Conservation (phyloP, 805 yeast species). For the Kregervanrija fluxuum region DNA sequence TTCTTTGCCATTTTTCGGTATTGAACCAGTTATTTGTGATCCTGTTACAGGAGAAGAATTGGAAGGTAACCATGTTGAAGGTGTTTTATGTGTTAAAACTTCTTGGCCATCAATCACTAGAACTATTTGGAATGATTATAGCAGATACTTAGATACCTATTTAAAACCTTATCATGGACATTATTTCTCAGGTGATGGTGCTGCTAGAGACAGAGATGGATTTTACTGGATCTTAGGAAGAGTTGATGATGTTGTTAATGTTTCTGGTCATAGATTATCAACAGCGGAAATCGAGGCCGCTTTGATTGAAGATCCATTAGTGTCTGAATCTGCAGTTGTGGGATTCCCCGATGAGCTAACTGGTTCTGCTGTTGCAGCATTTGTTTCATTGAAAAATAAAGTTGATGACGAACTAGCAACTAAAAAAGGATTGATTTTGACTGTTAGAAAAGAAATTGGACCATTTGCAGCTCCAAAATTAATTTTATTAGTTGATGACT, state of each 20-base stretch:
- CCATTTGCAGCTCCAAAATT: constrained; percentile 83
- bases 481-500: constrained; percentile 64
- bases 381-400: constrained; percentile 58
- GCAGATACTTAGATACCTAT: constrained; percentile 73
- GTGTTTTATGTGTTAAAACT: constrained; percentile 64
- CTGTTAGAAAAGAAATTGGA: constrained; percentile 74
- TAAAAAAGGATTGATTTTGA: constrained; percentile 57
- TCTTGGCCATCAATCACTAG: constrained; percentile 88
- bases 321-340: constrained; percentile 77
- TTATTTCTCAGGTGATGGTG: constrained; percentile 88
- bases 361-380: constrained; percentile 82
- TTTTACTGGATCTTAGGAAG: constrained; percentile 82
- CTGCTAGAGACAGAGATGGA: constrained; percentile 79
- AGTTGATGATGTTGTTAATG: constrained; percentile 85
- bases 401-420: constrained; percentile 42
- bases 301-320: constrained; percentile 59
- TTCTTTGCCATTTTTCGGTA: constrained; percentile 78
- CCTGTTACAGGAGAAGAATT: constrained; percentile 69
- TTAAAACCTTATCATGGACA: constrained; percentile 74
- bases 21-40: constrained; percentile 65
- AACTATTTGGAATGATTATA: constrained; percentile 72
- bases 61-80: constrained; percentile 65
- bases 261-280: constrained; percentile 81
- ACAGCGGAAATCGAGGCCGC: constrained; percentile 88
- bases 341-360: constrained; percentile 80